Conservation (phyloP, 768 basidiomycete genomes). For the Boletus sp. region DNA sequence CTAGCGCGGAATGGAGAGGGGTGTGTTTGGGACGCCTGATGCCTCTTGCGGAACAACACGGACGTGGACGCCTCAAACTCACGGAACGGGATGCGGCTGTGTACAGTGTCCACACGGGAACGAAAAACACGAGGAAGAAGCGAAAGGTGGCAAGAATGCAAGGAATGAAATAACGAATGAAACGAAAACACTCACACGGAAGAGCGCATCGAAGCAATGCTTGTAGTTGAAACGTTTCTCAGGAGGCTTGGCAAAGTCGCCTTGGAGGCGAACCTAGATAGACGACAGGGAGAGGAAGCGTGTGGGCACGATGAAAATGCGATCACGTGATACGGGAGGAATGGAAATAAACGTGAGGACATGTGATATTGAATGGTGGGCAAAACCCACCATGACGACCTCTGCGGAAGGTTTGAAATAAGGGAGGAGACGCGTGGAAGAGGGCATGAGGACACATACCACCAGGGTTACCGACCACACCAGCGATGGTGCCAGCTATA, state of each 20-base stretch:
- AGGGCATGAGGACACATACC: constrained; percentile 42
- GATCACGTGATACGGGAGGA: constrained; percentile 16
- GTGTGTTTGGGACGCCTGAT: background rate
- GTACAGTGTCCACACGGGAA: background rate
- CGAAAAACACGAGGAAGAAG: background rate
- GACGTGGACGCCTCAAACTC: background rate
- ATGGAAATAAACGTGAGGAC: constrained; percentile 4
- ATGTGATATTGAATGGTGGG: constrained; percentile 17
- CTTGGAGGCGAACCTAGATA: constrained; percentile 71
- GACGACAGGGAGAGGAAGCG: background rate
- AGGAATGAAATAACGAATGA: background rate
- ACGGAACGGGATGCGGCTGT: background rate
- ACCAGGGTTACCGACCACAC: constrained; percentile 85
- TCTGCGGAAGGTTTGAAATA: constrained; percentile 36
- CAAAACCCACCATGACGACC: constrained; percentile 59
- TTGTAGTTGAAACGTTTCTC: constrained; percentile 90
- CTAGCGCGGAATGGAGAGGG: background rate
- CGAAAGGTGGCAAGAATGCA: background rate
- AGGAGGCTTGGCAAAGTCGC: constrained; percentile 83
- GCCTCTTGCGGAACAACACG: constrained; percentile 3
- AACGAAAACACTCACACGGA: constrained; percentile 55
- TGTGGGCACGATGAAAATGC: background rate
- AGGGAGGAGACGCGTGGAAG: background rate
- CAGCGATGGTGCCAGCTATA: constrained; percentile 83
- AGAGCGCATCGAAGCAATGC: constrained; percentile 84